These are phyloP conservation scores for Nephelium lappaceum DNA, from an alignment of 345 rosid species.

Conservation along the genomic window DNA sequence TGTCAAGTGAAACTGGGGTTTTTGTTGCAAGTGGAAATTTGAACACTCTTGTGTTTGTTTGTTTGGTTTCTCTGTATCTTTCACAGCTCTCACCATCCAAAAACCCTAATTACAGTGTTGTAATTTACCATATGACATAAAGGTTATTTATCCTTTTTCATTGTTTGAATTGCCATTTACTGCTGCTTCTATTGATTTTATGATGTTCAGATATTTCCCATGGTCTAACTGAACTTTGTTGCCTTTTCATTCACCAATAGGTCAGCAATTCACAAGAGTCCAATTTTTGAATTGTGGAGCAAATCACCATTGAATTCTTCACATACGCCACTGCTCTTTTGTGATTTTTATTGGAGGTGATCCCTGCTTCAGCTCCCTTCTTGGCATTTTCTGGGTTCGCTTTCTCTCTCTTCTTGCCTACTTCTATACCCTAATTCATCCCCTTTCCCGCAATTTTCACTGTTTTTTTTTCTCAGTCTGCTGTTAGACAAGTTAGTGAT, in stretches of 20 bases:
- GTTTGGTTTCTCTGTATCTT: constrained; percentile 46
- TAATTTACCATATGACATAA: constrained; percentile 33
- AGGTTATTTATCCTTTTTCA: constrained; percentile 18
- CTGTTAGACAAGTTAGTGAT: constrained; percentile 23
- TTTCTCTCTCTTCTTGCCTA: constrained; percentile 29
- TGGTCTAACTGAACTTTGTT: constrained; percentile 46
- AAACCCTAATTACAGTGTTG: constrained; percentile 42
- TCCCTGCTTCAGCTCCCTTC: constrained; percentile 34
- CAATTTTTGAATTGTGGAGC: constrained; percentile 48
- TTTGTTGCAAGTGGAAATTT: constrained; percentile 44
- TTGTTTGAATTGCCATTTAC: constrained; percentile 36
- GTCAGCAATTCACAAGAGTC: constrained; percentile 56
- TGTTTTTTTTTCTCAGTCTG: constrained; percentile 13
- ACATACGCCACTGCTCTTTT: constrained; percentile 35
- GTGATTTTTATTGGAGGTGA: constrained; percentile 43
- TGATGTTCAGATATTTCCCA: constrained; percentile 56
- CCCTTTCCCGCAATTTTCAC: constrained; percentile 22
- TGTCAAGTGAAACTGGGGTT: constrained; percentile 39
- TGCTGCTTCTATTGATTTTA: constrained; percentile 36
- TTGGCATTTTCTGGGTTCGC: constrained; percentile 35
- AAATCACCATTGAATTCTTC: constrained; percentile 51
- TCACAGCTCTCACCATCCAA: constrained; percentile 45
- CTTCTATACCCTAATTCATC: constrained; percentile 28
- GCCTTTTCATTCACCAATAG: constrained; percentile 42
- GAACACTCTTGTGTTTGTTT: constrained; percentile 27